Conservation (phyloP, 371 early-diverging fungal genomes). For the Rhizopus sp. region DNA sequence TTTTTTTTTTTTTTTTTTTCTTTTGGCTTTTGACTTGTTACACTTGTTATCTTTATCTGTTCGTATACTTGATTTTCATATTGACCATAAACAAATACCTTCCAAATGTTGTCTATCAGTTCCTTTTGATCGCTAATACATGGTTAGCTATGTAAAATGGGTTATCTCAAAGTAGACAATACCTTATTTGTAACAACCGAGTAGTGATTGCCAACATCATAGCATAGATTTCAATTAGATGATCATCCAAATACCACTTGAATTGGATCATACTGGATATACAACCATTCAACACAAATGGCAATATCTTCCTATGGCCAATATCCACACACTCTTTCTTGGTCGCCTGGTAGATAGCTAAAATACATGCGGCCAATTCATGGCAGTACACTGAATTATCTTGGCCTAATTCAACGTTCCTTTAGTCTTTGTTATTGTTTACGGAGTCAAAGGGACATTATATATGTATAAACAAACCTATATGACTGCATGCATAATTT, state of each 20-base stretch:
- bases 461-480: conserved; percentile 4
- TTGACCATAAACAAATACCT: conserved; percentile 16
- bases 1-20: background rate
- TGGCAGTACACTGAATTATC: conserved; percentile 16
- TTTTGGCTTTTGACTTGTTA: background rate
- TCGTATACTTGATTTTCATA: conserved; percentile 2
- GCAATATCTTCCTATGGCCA: conserved; percentile 22
- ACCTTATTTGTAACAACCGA: conserved; percentile 6
- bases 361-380: conserved; percentile 19
- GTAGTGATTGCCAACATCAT: conserved; percentile 23
- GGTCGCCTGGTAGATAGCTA: conserved; percentile 16
- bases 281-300: conserved; percentile 14
- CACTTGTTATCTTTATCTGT: background rate
- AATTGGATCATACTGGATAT: conserved; percentile 7
- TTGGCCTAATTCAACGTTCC: background rate
- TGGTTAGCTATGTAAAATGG: background rate
- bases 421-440: background rate
- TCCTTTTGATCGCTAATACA: conserved; percentile 15
- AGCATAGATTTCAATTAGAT: conserved; percentile 17
- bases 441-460: background rate
- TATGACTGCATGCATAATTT: conserved; percentile 13
- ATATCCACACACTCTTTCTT: conserved; percentile 14
- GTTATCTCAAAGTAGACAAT: conserved; percentile 18
- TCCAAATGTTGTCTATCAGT: conserved; percentile 9
- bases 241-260: conserved; percentile 22